Evolutionary conservation across 768 basidiomycete species (phyloP), one percentile per base, ranked within the genome.

Genomic region (Cystofilobasidium bisporidii): DNA sequence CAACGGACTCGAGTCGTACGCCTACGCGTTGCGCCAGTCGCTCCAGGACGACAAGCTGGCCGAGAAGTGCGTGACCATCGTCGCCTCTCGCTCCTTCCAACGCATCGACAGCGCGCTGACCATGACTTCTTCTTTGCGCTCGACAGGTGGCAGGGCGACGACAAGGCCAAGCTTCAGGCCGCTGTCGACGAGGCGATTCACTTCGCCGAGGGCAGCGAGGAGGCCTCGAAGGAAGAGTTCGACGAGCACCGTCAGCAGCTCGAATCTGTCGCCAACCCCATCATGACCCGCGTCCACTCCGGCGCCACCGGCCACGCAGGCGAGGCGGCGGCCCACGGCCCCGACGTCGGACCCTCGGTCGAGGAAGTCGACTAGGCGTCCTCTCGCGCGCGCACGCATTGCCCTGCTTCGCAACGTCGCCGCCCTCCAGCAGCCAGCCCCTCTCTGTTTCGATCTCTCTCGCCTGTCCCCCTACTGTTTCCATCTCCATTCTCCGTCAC

Each of bases 241-340:
- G 89, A 91, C 70, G 87, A 92, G 64, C 89, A 89, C 72, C 94
- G 98, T 77, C 92, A 98, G 80, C 92, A 97, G 79, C 87, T 98
- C 69, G 94, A 99, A 82, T 86, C 91, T 41, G 97, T 97, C 81
- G 83, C 98, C 75, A 91, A 96, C 82, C 89, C 91, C 78, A 92
- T 97, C 74, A 91, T 96, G 83, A 82, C 84, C 77, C 94, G 91
- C 69, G 92, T 97, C 81, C 91, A 91, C 64, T 89, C 88, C 28
- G 91, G 91, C 59, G 93, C 94, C 79, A 89, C 96, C 73, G n/a
- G n/a, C n/a, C n/a, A n/a, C n/a, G n/a, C n/a, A n/a, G n/a, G n/a
- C n/a, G n/a, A n/a, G n/a, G n/a, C n/a, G n/a, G n/a, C n/a, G n/a
- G n/a, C 43, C 43, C 43, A 22, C 43, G 43, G 43, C 43, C 3